Percentiles rank a stretch among this genome's conserved stretches.
Conservation (phyloP, 306 rosid species). For the Gynostemma pentaphyllum region DNA sequence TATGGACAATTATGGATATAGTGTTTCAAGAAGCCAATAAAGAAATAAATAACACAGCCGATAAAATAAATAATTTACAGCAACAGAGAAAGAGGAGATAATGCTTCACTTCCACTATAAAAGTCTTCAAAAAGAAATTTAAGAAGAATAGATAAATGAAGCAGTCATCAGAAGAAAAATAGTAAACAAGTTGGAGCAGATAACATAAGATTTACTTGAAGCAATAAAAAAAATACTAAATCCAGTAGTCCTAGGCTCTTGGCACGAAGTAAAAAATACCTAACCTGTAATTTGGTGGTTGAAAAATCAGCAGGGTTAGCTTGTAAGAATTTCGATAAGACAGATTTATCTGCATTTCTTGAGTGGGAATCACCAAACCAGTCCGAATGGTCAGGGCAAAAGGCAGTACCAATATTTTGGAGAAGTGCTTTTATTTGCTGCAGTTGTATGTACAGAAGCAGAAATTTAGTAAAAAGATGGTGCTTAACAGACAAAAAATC, state of each 20-base stretch:
- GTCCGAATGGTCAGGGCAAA: slow-evolving; percentile 71
- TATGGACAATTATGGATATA: not conserved
- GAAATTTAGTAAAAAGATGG: not conserved
- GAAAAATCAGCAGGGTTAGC: slow-evolving; percentile 69
- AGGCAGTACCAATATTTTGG: slow-evolving; percentile 49
- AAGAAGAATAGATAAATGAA: not conserved
- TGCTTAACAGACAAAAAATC: not conserved
- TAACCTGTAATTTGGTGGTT: slow-evolving; percentile 76
- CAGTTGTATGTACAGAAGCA: slow-evolving; percentile 18
- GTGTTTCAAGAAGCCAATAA: slow-evolving; percentile 7
- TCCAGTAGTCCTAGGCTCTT: not conserved
- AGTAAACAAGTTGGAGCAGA: not conserved
- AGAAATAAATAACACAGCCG: not conserved
- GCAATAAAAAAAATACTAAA: not conserved
- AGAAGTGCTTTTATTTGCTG: slow-evolving; percentile 95
- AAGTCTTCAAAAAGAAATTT: not conserved
- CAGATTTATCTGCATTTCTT: slow-evolving; percentile 60
- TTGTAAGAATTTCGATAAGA: slow-evolving; percentile 65
- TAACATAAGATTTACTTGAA: not conserved
- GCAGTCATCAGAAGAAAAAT: not conserved
- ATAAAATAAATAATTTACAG: not conserved
- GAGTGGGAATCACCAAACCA: slow-evolving; percentile 68
- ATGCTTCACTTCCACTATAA: not conserved
- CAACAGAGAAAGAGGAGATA: not conserved
- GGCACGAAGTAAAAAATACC: slow-evolving; percentile 11